These are phyloP conservation scores for Colletotrichum liriopes DNA, from an alignment of 2,329 filamentous ascomycete genomes.

Conservation along the genomic window DNA sequence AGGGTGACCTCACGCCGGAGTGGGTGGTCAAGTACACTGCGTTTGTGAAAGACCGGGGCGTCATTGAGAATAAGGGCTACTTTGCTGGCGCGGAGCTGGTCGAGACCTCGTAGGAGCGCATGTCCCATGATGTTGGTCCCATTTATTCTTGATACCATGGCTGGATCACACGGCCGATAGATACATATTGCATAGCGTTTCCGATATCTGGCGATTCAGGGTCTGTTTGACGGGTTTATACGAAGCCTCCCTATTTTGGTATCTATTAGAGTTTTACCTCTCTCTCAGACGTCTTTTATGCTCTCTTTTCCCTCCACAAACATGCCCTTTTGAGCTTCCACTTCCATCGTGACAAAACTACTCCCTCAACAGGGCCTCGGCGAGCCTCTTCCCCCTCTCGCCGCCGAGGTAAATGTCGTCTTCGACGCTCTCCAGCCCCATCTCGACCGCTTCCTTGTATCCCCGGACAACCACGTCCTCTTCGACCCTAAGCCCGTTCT, in stretches of 20 bases:
- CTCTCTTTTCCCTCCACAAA: not conserved
- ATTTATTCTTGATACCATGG: conserved; percentile 41
- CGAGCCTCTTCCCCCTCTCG: conserved; percentile 67
- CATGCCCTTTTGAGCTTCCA: conserved; percentile 1
- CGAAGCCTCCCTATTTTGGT: conserved; percentile 22
- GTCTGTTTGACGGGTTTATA: conserved; percentile 22
- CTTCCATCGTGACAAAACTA: not conserved
- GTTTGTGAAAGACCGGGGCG: conserved; percentile 90
- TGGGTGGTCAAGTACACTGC: conserved; percentile 99
- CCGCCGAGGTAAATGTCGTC: conserved; percentile 75
- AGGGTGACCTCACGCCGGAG: conserved; percentile 85
- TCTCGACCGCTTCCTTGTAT: conserved; percentile 86
- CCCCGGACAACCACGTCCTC: conserved; percentile 89
- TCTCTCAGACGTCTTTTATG: conserved; percentile 12
- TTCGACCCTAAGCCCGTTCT: conserved; percentile 87
- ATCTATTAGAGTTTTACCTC: conserved; percentile 32
- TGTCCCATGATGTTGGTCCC: conserved; percentile 15
- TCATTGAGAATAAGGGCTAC: conserved; percentile 98
- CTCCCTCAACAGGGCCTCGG: conserved; percentile 54
- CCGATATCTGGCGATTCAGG: conserved; percentile 37
- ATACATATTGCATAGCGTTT: conserved; percentile 41
- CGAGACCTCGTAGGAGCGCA: conserved; percentile 43
- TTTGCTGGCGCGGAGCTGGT: conserved; percentile 87
- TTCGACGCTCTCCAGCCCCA: conserved; percentile 74
- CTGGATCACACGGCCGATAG: conserved; percentile 32